Evolutionary conservation across 208 protist genomes (phyloP), one percentile per base, ranked within the genome.

Genomic region (Wallacemonas rigidus): DNA sequence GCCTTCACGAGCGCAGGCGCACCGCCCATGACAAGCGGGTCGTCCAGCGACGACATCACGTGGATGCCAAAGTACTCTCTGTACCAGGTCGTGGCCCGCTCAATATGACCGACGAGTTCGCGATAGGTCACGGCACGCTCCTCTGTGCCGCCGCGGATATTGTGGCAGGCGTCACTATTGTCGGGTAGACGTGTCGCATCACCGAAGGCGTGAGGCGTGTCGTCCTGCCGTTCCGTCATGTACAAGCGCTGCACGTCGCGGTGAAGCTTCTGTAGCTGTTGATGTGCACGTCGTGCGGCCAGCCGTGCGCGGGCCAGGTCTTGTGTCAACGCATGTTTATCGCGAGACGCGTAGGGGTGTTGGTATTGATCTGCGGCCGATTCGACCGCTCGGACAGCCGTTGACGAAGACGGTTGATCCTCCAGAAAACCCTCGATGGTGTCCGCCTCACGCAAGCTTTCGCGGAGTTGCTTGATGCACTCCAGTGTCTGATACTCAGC

Each of bases 401-500:
- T 14, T 6, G 45, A 50, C 45, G 45, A 50, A 12, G 45, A 50
- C 45, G 45, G 45, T 6, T 12, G 12, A 12, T 50, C 60, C 12
- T 36, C n/a, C 39, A 72, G 44, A 4, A 54, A 12, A 11, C 63
- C 55, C 36, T 79, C 74, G 7, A 67, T 41, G 45, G 26, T 40
- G n/a, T 65, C n/a, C 6, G 61, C 51, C 26, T 81, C 53, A n/a
- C 69, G 62, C n/a, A 90, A 70, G 9, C 62, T 64, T 12, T 68
- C 38, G 0, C 85, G 82, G 50, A 90, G 76, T 17, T 81, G 69
- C 2, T 79, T 77, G 8, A 90, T 81, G 57, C 75, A 81, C 67
- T 85, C 79, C 8, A 87, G 55, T 41, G 81, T 87, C 12, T 77
- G n/a, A 50, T 85, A 87, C 65, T 90, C 85, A 3, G 79, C 73